A percentile compares a stretch with the other conserved stretches of the same genome.
Conservation (phyloP, 139 green algal species). For the Volvox reticuliferus region DNA sequence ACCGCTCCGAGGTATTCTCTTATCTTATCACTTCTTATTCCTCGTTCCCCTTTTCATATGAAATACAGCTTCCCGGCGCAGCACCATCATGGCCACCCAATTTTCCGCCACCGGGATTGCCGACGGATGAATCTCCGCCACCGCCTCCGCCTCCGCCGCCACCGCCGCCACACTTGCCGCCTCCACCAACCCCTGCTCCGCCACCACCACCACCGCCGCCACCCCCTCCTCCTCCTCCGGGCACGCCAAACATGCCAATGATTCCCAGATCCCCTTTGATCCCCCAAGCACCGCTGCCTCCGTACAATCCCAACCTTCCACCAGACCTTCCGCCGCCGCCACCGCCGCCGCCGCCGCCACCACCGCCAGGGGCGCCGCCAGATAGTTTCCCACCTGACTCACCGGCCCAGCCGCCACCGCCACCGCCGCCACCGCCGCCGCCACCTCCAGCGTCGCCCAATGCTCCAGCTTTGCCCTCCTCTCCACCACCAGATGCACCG, state of each 20-base stretch:
- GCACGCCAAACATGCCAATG: background rate
- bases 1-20: background rate
- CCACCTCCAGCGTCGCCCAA: background rate
- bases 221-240: background rate
- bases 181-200: no score
- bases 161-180: background rate
- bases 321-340: constrained; percentile 1
- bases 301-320: background rate
- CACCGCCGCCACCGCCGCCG: background rate
- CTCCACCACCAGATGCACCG: background rate
- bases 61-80: background rate
- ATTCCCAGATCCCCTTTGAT: background rate
- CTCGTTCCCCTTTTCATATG: background rate
- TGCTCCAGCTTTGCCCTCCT: background rate
- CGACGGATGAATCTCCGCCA: background rate
- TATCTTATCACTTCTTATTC: background rate
- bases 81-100: background rate
- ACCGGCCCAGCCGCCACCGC: background rate
- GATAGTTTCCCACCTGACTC: background rate
- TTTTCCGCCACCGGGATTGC: background rate
- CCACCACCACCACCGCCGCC: background rate
- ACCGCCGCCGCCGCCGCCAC: background rate
- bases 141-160: background rate
- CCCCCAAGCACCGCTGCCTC: background rate
- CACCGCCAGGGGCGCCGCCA: background rate